phyloP scores from a whole-genome alignment of 495 filamentous ascomycete genomes.

The Penicillium soppii region DNA sequence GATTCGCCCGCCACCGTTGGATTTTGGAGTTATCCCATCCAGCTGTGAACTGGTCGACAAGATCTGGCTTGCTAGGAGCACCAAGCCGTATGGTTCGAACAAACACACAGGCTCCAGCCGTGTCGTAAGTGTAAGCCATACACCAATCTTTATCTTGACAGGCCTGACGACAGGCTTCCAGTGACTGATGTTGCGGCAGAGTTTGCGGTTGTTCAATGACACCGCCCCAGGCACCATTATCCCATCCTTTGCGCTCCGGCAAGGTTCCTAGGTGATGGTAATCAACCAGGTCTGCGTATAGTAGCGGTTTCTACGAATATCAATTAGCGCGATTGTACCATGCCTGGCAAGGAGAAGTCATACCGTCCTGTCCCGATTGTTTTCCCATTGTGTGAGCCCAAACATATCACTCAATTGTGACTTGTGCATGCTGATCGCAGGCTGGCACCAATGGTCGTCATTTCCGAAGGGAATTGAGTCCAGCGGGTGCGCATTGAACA shows the following conservation, averaged over 20 bases:
- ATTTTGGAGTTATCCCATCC: conserved; percentile 37
- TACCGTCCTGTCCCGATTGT: conserved; percentile 23
- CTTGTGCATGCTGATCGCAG: conserved; percentile 55
- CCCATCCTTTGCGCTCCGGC: conserved; percentile 27
- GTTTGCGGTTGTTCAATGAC: conserved; percentile 23
- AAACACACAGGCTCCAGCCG: conserved; percentile 23
- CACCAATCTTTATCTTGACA: conserved; percentile 29
- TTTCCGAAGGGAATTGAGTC: conserved; percentile 38
- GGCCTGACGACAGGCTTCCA: conserved; percentile 23
- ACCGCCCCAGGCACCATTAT: conserved; percentile 35
- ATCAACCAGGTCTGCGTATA: conserved; percentile 33
- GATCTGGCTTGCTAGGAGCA: conserved; percentile 1
- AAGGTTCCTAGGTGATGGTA: conserved; percentile 20
- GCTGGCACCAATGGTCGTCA: conserved; percentile 50
- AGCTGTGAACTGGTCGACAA: conserved; percentile 19
- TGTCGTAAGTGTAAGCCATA: conserved; percentile 30
- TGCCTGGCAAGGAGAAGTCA: background rate
- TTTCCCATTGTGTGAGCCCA: conserved; percentile 25
- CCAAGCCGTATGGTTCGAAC: conserved; percentile 29
- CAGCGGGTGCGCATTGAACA: conserved; percentile 47
- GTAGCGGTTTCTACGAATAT: conserved; percentile 13
- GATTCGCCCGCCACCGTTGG: conserved; percentile 15
- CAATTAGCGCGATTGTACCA: background rate
- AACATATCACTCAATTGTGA: conserved; percentile 24
- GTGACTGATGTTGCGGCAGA: conserved; percentile 20